Evolutionary conservation across 1,284 basidiomycete species (phyloP), one percentile per base, ranked within the genome.

Genomic region (Cryptococcus depauperatus): DNA sequence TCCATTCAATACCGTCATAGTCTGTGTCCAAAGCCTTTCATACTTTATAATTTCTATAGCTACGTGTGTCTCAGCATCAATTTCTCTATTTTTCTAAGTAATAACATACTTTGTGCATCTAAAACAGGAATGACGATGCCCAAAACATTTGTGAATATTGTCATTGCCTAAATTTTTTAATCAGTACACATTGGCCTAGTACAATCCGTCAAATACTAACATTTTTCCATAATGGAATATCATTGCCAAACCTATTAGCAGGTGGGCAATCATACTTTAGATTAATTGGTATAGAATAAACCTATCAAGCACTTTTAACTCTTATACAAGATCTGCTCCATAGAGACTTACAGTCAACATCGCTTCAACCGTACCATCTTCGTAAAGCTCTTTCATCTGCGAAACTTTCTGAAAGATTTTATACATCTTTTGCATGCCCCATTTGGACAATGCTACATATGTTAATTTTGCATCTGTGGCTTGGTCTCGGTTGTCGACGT

Each of bases 181-280:
- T 28, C 18, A 35, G 14, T 21, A 21, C 29, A 30, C 10, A 30
- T 30, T n/a, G 28, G n/a, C n/a, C n/a, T 14, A 8, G 26, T 4
- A 23, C 5, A 27, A 21, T 8, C 8, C 6, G 27, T n/a, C 22
- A 5, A 14, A 18, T 4, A 9, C 84, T 83, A 3, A 88, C 89
- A 0, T 86, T 90, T 69, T 89, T 90, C 91, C 90, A 95, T 7
- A 95, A 70, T 0, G 89, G 87, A n/a, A 67, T 70, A 61, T 89
- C 89, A 43, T 84, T 81, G 1, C 85, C 86, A 59, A 81, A 86
- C 63, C 84, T 89, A 35, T 83, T 89, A 1, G 91, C 77, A 0
- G 83, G 73, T 0, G 92, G 91, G 63, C 92, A 95, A 37, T 91
- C 88, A 57, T 96, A 95, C 68, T 92, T 93, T 51, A 97, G 74